Percentiles rank a stretch among this genome's conserved stretches.
phyloP scores from a whole-genome alignment of 2,329 filamentous ascomycete genomes.

The Mycosphaerelloides madeirae region DNA sequence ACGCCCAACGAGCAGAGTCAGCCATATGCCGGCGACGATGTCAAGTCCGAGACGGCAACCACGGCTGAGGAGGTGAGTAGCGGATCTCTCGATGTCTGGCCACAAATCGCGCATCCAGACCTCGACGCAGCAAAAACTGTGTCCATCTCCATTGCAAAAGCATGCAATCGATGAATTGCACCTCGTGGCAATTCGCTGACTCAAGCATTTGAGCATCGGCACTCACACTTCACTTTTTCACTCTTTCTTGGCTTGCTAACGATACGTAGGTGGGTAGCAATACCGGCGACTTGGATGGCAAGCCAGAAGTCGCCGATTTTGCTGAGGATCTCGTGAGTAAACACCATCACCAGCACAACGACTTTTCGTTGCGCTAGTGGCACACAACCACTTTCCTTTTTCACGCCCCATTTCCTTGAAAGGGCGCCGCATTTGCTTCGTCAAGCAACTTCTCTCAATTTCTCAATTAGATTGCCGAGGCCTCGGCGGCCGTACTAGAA shows the following conservation, averaged over 20 bases:
- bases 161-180: too few relatives aligned
- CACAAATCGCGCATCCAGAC: background rate
- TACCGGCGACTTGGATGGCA: too few relatives aligned
- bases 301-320: background rate
- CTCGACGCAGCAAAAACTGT: too few relatives aligned
- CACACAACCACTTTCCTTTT: background rate
- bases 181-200: too few relatives aligned
- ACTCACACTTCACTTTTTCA: background rate
- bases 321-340: conserved; percentile 8
- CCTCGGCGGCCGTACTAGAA: too few relatives aligned
- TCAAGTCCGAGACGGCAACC: conserved; percentile 9
- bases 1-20: conserved; percentile 7
- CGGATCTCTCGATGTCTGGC: conserved; percentile 2
- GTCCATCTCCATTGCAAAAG: too few relatives aligned
- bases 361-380: too few relatives aligned
- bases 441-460: too few relatives aligned
- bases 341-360: too few relatives aligned
- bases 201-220: too few relatives aligned
- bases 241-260: conserved; percentile 15
- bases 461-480: too few relatives aligned
- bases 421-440: background rate
- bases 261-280: conserved; percentile 12
- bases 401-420: background rate
- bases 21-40: conserved; percentile 8
- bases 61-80: conserved; percentile 20